Conservation (phyloP, 1,284 basidiomycete genomes). For the Cutaneotrichosporon cavernicola region DNA sequence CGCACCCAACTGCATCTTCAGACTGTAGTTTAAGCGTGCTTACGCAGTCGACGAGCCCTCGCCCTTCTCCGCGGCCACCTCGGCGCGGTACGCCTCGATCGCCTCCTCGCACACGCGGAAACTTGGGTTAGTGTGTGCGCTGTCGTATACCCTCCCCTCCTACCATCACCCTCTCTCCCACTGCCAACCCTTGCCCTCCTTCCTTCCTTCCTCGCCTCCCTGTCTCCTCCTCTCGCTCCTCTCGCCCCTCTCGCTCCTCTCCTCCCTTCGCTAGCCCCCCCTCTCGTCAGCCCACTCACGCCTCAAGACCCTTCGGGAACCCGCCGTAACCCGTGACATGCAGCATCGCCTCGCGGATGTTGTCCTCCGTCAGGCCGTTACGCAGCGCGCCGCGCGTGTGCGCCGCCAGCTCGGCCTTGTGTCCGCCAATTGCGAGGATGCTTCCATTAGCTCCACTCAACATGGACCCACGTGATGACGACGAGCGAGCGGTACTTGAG, state of each 20-base stretch:
- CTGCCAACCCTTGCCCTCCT: neutral
- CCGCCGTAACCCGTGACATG: constrained; percentile 28
- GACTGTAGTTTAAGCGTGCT: neutral
- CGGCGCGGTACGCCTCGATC: constrained; percentile 18
- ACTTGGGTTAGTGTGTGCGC: constrained; percentile 9
- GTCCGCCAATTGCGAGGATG: constrained; percentile 26
- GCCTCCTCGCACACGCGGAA: constrained; percentile 23
- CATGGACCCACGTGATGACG: constrained; percentile 25
- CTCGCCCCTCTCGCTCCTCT: too few relatives aligned
- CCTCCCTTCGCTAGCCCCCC: neutral
- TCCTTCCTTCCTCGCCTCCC: too few relatives aligned
- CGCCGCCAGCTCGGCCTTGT: constrained; percentile 24
- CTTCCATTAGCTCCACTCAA: constrained; percentile 13
- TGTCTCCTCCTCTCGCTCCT: too few relatives aligned
- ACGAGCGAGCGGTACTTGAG: constrained; percentile 29
- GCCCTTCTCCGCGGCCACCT: constrained; percentile 16
- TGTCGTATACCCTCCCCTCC: too few relatives aligned
- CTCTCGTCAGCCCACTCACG: constrained; percentile 18
- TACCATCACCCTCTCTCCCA: too few relatives aligned
- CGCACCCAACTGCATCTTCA: neutral
- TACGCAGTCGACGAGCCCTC: neutral
- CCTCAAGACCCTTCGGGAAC: constrained; percentile 27
- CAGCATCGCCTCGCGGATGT: constrained; percentile 28
- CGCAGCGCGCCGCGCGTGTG: constrained; percentile 26
- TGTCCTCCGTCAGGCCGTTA: constrained; percentile 27